Evolutionary conservation across 306 rosid genomes (phyloP), one percentile per base, ranked within the genome.

Genomic region (Cicer pinnatifidum): DNA sequence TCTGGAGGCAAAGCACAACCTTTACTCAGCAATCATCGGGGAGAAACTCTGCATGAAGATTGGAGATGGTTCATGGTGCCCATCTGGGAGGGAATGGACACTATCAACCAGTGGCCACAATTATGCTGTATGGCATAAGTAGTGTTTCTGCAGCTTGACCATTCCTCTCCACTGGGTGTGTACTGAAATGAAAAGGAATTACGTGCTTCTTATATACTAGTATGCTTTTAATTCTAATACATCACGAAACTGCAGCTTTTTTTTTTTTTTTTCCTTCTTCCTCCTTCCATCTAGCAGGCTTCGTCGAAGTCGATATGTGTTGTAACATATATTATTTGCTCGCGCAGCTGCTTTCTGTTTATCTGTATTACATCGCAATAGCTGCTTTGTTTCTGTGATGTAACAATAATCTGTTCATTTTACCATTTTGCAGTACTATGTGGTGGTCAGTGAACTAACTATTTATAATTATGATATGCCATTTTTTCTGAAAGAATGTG

Each of bases 11-110:
- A 88, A 83, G 59, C 86, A 92, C 43, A 83, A 91, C 43, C 82
- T 93, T 61, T 93, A 93, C 81, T 77, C 98, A 28, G 98, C 98
- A 64, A 81, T 93, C 9, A 88, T 93, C 0, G 97, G 89, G 37
- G 96, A 88, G 51, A 89, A 83, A 15, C 38, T 93, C 51, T 89
- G 93, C 85, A 85, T 93, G 96, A 93, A 93, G 83, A 93, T 93
- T 65, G 98, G 98, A 37, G 88, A 88, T 67, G 83, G 86, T 69
- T 86, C 97, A 35, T 93, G 98, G 98, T 88, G 88, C 62, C 98
- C 97, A 50, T 63, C 88, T 19, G 87, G 86, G 12, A 83, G 75
- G 82, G 92, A 91, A 85, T 93, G 98, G 97, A 82, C 88, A 12
- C 81, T 91, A 57, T 84, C 98, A 58, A 76, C 94, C 57, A 37